Evolutionary conservation across 2,329 filamentous ascomycete genomes (phyloP).

Genomic region (Cladorrhinum sp.): DNA sequence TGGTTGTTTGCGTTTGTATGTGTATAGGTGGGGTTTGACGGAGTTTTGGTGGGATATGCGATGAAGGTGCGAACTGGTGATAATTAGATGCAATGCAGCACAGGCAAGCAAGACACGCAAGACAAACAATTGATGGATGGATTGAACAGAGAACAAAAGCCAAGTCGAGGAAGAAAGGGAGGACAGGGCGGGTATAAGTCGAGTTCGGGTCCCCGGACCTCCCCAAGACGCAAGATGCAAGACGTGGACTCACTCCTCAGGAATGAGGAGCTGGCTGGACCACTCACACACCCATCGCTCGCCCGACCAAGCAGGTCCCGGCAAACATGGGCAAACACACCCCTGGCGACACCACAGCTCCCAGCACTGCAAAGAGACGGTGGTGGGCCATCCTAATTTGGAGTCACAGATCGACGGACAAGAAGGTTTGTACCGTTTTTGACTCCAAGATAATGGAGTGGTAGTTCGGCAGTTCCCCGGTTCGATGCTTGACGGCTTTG

Average conservation of each 20-base stretch:
- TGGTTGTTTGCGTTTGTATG: not conserved
- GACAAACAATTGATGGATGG: not conserved
- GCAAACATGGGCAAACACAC: not conserved
- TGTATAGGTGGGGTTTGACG: not conserved
- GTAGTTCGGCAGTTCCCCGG: not conserved
- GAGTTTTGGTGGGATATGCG: not conserved
- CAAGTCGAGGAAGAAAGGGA: not conserved
- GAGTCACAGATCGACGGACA: not conserved
- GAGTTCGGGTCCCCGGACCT: not conserved
- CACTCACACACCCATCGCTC: not conserved
- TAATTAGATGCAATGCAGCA: not conserved
- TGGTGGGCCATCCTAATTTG: not conserved
- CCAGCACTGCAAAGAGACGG: too few species aligned
- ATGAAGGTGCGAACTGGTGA: conserved; percentile 1
- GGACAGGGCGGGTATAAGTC: not conserved
- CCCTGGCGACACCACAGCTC: not conserved
- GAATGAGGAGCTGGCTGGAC: not conserved
- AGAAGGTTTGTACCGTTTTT: not conserved
- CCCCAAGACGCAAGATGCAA: not conserved
- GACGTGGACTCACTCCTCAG: not conserved
- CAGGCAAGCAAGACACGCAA: not conserved
- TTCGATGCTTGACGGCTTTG: not conserved
- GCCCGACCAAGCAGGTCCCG: not conserved
- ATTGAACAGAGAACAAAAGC: not conserved
- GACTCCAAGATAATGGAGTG: not conserved